phyloP scores from a whole-genome alignment of 768 basidiomycete genomes.

The Mrakia blollopis region DNA sequence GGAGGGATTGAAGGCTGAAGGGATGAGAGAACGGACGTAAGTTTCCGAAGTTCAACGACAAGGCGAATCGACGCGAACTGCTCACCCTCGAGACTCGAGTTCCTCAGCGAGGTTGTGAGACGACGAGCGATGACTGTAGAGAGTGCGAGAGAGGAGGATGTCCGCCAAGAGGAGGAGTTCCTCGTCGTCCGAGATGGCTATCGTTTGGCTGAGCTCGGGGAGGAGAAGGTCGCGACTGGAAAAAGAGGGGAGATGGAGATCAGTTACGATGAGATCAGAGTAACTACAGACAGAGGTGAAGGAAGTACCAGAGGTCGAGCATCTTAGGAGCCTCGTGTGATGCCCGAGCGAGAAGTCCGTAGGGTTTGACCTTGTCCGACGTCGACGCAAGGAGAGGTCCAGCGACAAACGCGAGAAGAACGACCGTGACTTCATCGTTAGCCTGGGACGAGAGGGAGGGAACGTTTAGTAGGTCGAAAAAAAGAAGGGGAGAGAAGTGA shows the following conservation, averaged over 20 bases:
- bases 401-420: slow-evolving; percentile 5
- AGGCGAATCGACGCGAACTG: background rate
- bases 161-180: background rate
- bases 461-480: too few species aligned
- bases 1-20: background rate
- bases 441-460: background rate
- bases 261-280: background rate
- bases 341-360: background rate
- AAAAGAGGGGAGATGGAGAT: background rate
- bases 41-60: too few species aligned
- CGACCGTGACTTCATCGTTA: background rate
- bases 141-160: background rate
- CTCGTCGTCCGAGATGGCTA: background rate
- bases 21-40: too few species aligned
- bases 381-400: background rate
- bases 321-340: background rate
- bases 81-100: slow-evolving; percentile 5
- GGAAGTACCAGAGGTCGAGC: background rate
- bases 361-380: background rate
- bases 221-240: background rate
- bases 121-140: background rate
- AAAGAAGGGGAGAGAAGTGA: background rate
- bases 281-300: background rate
- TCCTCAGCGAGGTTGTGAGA: background rate
- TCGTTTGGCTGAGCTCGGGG: background rate